Evolutionary conservation across 2,329 filamentous ascomycete species (phyloP).

Genomic region (Botrytis tulipae): DNA sequence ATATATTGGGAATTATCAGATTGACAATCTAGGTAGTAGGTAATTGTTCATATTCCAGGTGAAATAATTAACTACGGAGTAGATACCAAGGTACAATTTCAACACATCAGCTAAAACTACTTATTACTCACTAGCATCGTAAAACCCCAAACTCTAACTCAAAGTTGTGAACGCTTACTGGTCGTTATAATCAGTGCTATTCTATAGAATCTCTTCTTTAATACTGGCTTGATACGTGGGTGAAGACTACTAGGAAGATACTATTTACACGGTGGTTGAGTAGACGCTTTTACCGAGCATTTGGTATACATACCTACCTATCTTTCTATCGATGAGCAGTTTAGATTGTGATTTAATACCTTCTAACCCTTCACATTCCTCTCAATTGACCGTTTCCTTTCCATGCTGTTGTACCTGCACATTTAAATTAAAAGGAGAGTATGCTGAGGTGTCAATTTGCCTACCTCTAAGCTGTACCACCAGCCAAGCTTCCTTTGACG

Average conservation of each 20-base stretch:
- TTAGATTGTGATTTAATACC: background rate
- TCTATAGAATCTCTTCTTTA: background rate
- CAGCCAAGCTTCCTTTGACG: background rate
- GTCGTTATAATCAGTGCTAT: background rate
- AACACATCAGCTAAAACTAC: background rate
- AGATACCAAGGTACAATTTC: background rate
- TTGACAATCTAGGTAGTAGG: background rate
- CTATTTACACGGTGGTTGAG: background rate
- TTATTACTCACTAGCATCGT: background rate
- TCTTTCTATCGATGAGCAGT: background rate
- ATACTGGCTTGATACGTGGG: background rate
- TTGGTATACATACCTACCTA: background rate
- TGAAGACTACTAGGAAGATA: too few relatives aligned
- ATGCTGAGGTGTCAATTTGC: slow-evolving; percentile 1
- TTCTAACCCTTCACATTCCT: background rate
- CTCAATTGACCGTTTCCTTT: background rate
- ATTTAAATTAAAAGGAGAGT: background rate
- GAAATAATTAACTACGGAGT: background rate
- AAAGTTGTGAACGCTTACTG: background rate
- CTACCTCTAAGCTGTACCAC: background rate
- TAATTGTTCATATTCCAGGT: background rate
- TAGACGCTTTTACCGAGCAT: background rate
- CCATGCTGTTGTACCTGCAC: background rate
- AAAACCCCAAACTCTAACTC: background rate
- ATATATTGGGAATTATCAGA: background rate